These are phyloP conservation scores for Astragalus membranaceus DNA, from an alignment of 306 rosid genomes.

Conservation along the genomic window DNA sequence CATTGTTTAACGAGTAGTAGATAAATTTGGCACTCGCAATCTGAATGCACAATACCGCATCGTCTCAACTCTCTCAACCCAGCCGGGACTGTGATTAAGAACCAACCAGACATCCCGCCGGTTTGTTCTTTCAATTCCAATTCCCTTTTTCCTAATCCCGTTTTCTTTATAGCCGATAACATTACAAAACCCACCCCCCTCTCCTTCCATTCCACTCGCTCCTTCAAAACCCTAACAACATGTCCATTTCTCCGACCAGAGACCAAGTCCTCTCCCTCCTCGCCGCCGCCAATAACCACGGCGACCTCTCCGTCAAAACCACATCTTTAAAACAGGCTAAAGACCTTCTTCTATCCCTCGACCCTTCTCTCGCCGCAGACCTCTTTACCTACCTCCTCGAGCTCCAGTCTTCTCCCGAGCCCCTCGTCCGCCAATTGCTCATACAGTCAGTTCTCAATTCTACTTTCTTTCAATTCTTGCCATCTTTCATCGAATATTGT, in stretches of 20 bases:
- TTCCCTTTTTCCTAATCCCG: background rate
- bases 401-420: constrained; percentile 81
- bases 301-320: constrained; percentile 79
- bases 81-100: constrained; percentile 12
- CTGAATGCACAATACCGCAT: background rate
- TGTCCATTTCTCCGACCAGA: constrained; percentile 53
- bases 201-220: background rate
- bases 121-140: constrained; percentile 17
- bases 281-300: constrained; percentile 92
- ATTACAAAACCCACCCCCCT: constrained; percentile 1
- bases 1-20: too few relatives aligned
- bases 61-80: background rate
- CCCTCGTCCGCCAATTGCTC: constrained; percentile 72
- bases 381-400: constrained; percentile 78
- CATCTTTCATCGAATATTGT: background rate
- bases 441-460: constrained; percentile 57
- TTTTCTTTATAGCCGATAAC: background rate
- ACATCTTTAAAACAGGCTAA: constrained; percentile 74
- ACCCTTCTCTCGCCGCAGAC: constrained; percentile 63
- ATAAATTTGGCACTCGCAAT: background rate
- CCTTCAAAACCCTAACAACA: constrained; percentile 41
- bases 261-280: constrained; percentile 81
- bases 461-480: background rate
- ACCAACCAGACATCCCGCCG: background rate
- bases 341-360: constrained; percentile 56